phyloP scores from a whole-genome alignment of 495 filamentous ascomycete genomes.

The Aspergillus panamensis region DNA sequence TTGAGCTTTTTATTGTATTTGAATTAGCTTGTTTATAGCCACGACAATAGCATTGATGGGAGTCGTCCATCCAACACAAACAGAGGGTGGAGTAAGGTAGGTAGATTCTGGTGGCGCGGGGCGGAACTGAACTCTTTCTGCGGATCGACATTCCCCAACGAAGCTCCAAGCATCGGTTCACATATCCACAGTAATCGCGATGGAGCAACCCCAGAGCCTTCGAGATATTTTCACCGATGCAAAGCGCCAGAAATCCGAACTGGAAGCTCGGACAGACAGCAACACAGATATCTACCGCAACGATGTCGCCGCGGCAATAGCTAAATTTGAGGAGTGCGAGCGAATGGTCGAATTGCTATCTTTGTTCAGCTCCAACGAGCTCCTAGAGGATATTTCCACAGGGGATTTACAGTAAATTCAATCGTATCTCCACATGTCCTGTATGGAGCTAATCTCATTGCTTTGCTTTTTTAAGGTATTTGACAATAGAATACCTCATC shows the following conservation, averaged over 20 bases:
- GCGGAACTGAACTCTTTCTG: constrained; percentile 17
- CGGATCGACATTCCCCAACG: constrained; percentile 15
- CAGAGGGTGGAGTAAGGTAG: not conserved
- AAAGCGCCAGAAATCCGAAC: constrained; percentile 48
- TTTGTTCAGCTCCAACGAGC: constrained; percentile 88
- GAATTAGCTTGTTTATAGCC: no score
- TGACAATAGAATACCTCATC: constrained; percentile 63
- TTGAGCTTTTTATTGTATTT: no score
- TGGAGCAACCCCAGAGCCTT: constrained; percentile 61
- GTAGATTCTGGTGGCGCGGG: constrained; percentile 8
- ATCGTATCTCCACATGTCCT: constrained; percentile 27
- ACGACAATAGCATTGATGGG: not conserved
- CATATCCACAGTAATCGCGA: constrained; percentile 21
- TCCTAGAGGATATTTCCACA: constrained; percentile 81
- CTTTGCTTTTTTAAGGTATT: constrained; percentile 52
- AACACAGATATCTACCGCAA: constrained; percentile 62
- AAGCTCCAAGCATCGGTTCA: constrained; percentile 12
- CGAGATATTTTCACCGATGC: constrained; percentile 55
- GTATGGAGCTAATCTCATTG: constrained; percentile 17
- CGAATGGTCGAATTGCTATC: constrained; percentile 64
- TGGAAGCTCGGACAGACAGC: constrained; percentile 48
- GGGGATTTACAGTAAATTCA: constrained; percentile 67
- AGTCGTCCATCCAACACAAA: no score
- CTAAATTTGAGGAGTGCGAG: constrained; percentile 69
- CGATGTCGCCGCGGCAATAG: constrained; percentile 61